A percentile compares a stretch with the other conserved stretches of the same genome.
Evolutionary conservation across 306 rosid genomes (phyloP).

Genomic region (Boehmeria nivea): DNA sequence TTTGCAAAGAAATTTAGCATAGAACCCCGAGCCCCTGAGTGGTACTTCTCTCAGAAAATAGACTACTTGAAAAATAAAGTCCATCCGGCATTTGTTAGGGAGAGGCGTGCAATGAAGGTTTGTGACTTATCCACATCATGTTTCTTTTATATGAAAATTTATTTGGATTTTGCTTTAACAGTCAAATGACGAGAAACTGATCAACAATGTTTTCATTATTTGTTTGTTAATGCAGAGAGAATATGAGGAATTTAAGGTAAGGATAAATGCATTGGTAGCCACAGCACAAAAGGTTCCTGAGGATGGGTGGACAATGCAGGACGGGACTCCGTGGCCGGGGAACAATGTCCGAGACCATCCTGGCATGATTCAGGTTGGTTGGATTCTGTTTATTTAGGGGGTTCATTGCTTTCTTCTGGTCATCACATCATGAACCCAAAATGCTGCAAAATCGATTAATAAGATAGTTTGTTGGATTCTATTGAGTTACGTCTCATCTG

Average conservation of each 20-base stretch:
- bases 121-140: slow-evolving; percentile 9
- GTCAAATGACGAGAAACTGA: too few species aligned
- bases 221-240: slow-evolving; percentile 57
- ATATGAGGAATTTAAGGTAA: slow-evolving; percentile 89
- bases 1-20: slow-evolving; percentile 69
- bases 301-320: slow-evolving; percentile 99
- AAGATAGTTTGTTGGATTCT: too few species aligned
- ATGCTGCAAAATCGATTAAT: too few species aligned
- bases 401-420: background rate
- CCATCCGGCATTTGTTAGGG: slow-evolving; percentile 88
- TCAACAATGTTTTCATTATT: background rate
- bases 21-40: slow-evolving; percentile 97
- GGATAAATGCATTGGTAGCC: slow-evolving; percentile 77
- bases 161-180: too few species aligned
- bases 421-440: background rate
- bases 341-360: slow-evolving; percentile 96
- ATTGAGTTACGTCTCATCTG: too few species aligned
- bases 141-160: too few species aligned
- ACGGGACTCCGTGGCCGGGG: slow-evolving; percentile 98
- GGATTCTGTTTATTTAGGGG: slow-evolving; percentile 6
- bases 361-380: slow-evolving; percentile 95
- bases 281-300: slow-evolving; percentile 93
- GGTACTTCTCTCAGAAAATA: slow-evolving; percentile 81
- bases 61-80: slow-evolving; percentile 90
- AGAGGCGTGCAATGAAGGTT: slow-evolving; percentile 97